A percentile compares a stretch with the other conserved stretches of the same genome.
Conservation (phyloP, 768 basidiomycete genomes). For the Rubroboletus pulcherrimus region DNA sequence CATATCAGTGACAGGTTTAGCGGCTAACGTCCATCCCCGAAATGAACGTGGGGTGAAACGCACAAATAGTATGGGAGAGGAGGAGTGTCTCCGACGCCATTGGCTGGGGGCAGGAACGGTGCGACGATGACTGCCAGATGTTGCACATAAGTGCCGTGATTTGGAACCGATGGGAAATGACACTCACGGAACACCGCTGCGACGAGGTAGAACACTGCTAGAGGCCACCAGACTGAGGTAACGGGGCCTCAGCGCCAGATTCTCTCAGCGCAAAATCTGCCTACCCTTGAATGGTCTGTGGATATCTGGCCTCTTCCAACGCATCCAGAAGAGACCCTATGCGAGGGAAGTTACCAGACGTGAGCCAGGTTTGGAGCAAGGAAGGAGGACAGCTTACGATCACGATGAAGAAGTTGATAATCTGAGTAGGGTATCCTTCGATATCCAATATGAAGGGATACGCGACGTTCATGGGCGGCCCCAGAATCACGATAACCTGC, state of each 20-base stretch:
- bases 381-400: slow-evolving; percentile 32
- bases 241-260: not conserved
- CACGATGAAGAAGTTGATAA: slow-evolving; percentile 54
- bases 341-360: not conserved
- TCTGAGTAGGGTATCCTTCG: slow-evolving; percentile 45
- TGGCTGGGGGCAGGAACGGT: slow-evolving; percentile 52
- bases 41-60: slow-evolving; percentile 27
- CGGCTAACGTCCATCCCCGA: not conserved
- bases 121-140: slow-evolving; percentile 44
- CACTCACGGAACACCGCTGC: slow-evolving; percentile 48
- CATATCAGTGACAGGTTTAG: not conserved
- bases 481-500: slow-evolving; percentile 50
- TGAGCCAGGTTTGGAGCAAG: slow-evolving; percentile 19
- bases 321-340: slow-evolving; percentile 53
- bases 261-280: not conserved
- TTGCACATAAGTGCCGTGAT: not conserved
- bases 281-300: slow-evolving; percentile 52
- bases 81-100: slow-evolving; percentile 55
- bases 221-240: slow-evolving; percentile 48
- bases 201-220: slow-evolving; percentile 53
- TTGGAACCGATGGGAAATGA: accelerated
- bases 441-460: slow-evolving; percentile 62
- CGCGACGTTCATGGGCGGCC: slow-evolving; percentile 46
- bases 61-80: slow-evolving; percentile 57
- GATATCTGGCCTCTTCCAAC: slow-evolving; percentile 47